Evolutionary conservation across 306 rosid genomes (phyloP).

Genomic region (Hylodesmum podocarpum): DNA sequence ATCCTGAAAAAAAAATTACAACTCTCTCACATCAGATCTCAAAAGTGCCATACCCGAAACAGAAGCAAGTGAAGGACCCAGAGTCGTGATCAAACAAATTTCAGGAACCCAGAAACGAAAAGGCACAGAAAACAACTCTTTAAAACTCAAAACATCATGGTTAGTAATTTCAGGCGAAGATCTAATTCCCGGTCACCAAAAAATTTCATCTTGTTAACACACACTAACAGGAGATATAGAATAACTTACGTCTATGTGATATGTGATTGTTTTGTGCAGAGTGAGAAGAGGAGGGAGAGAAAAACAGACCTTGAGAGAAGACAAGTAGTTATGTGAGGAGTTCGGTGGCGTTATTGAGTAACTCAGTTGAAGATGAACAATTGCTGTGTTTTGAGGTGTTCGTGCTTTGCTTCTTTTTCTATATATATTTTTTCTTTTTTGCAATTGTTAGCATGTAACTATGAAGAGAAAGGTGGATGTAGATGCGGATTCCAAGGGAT

Average conservation of each 20-base stretch:
- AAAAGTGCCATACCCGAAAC: conserved; percentile 15
- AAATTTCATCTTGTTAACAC: neutral
- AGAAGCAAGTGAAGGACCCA: neutral
- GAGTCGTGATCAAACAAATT: conserved; percentile 35
- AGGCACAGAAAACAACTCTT: neutral
- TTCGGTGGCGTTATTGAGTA: conserved; percentile 17
- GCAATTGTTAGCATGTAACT: neutral
- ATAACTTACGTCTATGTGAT: neutral
- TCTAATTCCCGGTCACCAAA: conserved; percentile 25
- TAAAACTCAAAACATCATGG: neutral
- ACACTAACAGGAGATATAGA: neutral
- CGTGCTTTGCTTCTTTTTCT: neutral
- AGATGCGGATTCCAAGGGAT: conserved; percentile 26
- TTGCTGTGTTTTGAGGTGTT: conserved; percentile 1
- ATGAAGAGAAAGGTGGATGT: neutral
- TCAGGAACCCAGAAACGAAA: neutral
- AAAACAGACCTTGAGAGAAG: conserved; percentile 34
- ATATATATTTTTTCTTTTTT: neutral
- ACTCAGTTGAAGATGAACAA: conserved; percentile 5
- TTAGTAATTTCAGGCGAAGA: conserved; percentile 20
- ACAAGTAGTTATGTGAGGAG: neutral
- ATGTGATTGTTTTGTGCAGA: neutral
- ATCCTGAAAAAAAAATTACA: neutral
- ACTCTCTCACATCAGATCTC: conserved; percentile 27
- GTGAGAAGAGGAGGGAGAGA: conserved; percentile 9